Evolutionary conservation across 2,329 filamentous ascomycete species (phyloP).

Genomic region (Hypoxylon sp.): DNA sequence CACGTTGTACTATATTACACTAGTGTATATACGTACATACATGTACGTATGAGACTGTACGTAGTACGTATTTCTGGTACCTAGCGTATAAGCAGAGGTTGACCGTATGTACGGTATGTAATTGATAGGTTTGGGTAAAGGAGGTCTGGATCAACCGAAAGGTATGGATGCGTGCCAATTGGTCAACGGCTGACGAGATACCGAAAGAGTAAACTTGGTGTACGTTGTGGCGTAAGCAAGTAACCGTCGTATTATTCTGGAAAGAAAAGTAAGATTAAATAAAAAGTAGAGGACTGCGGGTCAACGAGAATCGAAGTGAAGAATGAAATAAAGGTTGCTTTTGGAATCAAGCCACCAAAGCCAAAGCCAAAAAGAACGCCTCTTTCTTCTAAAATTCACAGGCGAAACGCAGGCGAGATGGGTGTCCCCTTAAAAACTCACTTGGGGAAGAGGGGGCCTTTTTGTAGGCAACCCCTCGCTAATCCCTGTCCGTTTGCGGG

Average conservation of each 20-base stretch:
- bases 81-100: not conserved
- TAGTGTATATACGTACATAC: not conserved
- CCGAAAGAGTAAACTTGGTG: not conserved
- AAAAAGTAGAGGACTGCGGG: slow-evolving; percentile 1
- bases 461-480: slow-evolving; percentile 52
- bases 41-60: not conserved
- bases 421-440: slow-evolving; percentile 46
- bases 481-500: slow-evolving; percentile 53
- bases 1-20: not conserved
- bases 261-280: slow-evolving; percentile 19
- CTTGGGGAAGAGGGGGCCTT: slow-evolving; percentile 54
- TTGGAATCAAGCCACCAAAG: slow-evolving; percentile 30
- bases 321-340: slow-evolving; percentile 15
- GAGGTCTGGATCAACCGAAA: not conserved
- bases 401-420: slow-evolving; percentile 25
- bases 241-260: slow-evolving; percentile 14
- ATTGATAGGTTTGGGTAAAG: slow-evolving; percentile 5
- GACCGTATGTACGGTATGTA: slow-evolving; percentile 5
- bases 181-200: slow-evolving; percentile 16
- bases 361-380: slow-evolving; percentile 14
- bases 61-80: not conserved
- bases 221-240: slow-evolving; percentile 17
- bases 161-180: slow-evolving; percentile 15
- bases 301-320: slow-evolving; percentile 14
- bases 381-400: slow-evolving; percentile 41